A percentile compares a stretch with the other conserved stretches of the same genome.
Conservation (phyloP, 805 yeast species). For the Wickerhamomyces ciferrii region DNA sequence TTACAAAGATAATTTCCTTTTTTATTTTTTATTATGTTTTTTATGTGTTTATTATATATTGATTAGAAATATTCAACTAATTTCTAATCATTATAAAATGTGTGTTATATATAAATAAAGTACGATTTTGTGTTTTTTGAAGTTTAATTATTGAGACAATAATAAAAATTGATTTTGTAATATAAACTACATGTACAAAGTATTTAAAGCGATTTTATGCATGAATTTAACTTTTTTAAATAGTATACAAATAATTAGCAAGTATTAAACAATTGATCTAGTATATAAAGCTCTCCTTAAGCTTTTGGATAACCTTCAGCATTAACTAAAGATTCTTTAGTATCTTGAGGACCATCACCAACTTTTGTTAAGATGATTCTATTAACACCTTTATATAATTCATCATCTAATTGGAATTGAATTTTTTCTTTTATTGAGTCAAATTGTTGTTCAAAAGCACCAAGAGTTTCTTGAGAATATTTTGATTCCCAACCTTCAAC, state of each 20-base stretch:
- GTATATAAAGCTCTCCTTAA: background rate
- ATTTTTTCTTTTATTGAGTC: constrained; percentile 25
- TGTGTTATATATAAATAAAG: no score
- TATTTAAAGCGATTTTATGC: no score
- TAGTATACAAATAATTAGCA: background rate
- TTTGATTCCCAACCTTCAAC: constrained; percentile 67
- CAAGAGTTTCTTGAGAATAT: constrained; percentile 24
- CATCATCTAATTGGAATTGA: constrained; percentile 39
- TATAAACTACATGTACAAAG: no score
- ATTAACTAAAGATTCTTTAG: constrained; percentile 51
- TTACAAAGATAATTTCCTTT: no score
- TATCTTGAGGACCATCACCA: constrained; percentile 80
- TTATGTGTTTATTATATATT: no score
- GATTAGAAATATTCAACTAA: no score
- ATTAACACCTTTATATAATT: constrained; percentile 66
- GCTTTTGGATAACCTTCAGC: constrained; percentile 55
- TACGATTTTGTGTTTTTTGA: no score
- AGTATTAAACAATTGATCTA: background rate
- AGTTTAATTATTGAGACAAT: no score
- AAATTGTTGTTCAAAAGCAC: constrained; percentile 18
- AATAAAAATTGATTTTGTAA: no score
- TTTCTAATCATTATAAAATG: no score
- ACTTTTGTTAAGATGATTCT: constrained; percentile 80
- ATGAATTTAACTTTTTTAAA: no score
- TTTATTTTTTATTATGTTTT: no score